Evolutionary conservation across 2,329 filamentous ascomycete species (phyloP), one percentile per base, ranked within the genome.

Genomic region (Epichloe hybrida): DNA sequence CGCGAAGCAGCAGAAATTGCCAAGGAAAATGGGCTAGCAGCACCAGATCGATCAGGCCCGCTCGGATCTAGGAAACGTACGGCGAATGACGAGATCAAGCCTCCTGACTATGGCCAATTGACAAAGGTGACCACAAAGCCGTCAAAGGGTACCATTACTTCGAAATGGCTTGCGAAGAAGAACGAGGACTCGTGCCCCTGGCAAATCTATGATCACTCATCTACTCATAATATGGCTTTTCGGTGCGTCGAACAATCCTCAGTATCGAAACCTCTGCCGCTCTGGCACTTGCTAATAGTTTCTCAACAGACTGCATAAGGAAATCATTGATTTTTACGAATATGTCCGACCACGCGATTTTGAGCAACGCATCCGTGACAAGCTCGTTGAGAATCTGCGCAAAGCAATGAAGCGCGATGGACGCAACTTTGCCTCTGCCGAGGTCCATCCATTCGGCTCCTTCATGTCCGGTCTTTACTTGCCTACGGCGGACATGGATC

Each of bases 291-390:
- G 31, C 40, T 52, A 35, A 20, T 23, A 35, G 12, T 21, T 21
- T 12, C 23, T 9, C 27, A 34, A 44, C 15, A 89, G 87, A 66
- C 71, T 98, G 27, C 89, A 97, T 66, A 88, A 89, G 61, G 93
- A 98, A 66, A 83, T 97, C 42, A 71, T 86, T 34, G 87, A 94
- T 59, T 97, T 96, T 63, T 94, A 90, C 64, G 74, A 90, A 37
- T 94, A 84, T 64, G 84, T 95, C 35, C 81, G 77, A 55, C 93
- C 93, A 3, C 77, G 79, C 44, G 67, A 77, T 3, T 93, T 86
- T 59, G 93, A 98, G 66, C 76, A 89, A 54, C 71, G 74, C 3
- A 80, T 95, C 50, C 86, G 93, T 9, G 68, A 75, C 20, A 77
- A 86, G 45, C 70, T 98, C 13, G 75, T 97, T 36, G 69, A 79